These are phyloP conservation scores for Ceratobasidium sp. DNA, from an alignment of 1,284 basidiomycete species.

Conservation along the genomic window DNA sequence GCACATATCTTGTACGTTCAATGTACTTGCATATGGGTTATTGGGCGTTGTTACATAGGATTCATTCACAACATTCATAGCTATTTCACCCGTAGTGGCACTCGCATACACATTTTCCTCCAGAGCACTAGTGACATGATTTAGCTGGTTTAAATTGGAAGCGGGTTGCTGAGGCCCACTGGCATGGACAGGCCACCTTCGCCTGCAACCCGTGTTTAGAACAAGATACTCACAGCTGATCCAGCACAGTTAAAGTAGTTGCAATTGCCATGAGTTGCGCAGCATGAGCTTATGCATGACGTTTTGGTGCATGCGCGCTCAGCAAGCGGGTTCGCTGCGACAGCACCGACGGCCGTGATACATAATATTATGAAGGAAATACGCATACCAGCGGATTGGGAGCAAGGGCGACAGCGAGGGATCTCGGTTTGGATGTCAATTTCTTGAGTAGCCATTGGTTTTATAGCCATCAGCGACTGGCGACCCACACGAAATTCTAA, in stretches of 20 bases:
- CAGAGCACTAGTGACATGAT: background rate
- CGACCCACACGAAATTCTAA: no score
- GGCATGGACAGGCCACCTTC: no score
- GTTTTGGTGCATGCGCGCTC: background rate
- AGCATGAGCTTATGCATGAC: background rate
- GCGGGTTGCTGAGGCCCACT: no score
- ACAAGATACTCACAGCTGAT: background rate
- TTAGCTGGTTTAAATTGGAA: no score
- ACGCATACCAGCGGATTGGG: background rate
- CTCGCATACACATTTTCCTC: slow-evolving; percentile 3
- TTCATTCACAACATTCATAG: background rate
- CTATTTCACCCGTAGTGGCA: slow-evolving; percentile 1
- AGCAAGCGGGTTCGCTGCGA: background rate
- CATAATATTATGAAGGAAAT: background rate
- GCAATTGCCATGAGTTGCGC: slow-evolving; percentile 1
- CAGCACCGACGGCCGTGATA: background rate
- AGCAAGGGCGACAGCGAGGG: no score
- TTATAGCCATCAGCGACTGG: background rate
- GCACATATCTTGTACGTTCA: no score
- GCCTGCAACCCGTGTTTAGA: no score
- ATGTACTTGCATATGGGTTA: no score
- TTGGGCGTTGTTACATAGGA: background rate
- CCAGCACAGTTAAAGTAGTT: slow-evolving; percentile 5
- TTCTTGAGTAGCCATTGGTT: background rate
- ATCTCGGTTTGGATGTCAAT: background rate